Conservation (phyloP, 768 basidiomycete species). For the Suillus luteus region DNA sequence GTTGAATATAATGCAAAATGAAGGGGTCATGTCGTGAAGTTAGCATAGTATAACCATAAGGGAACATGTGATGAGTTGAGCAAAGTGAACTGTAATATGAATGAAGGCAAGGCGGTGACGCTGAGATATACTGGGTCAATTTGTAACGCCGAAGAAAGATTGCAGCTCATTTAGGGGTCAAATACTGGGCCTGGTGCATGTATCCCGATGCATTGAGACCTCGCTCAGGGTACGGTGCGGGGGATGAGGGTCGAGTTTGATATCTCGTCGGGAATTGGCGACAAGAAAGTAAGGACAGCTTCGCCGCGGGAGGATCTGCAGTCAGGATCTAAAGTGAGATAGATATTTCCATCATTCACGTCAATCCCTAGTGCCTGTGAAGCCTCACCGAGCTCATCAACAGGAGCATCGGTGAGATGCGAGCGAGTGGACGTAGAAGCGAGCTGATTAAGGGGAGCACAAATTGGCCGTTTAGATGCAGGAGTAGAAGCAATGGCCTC, state of each 20-base stretch:
- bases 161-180: conserved; percentile 28
- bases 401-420: not conserved
- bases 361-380: conserved; percentile 13
- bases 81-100: not conserved
- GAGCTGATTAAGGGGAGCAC: too few relatives aligned
- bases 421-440: too few relatives aligned
- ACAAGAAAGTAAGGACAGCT: conserved; percentile 23
- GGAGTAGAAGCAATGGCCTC: not conserved
- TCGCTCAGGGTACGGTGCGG: conserved; percentile 24
- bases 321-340: conserved; percentile 31
- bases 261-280: conserved; percentile 25
- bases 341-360: conserved; percentile 26
- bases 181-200: conserved; percentile 4
- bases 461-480: too few relatives aligned
- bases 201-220: not conserved
- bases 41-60: not conserved
- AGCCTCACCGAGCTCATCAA: not conserved
- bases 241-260: conserved; percentile 28
- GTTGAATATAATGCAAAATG: not conserved
- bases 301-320: conserved; percentile 26
- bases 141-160: conserved; percentile 21
- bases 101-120: conserved; percentile 8
- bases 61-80: not conserved
- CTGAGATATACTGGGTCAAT: not conserved
- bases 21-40: conserved; percentile 10